Base-by-base conservation (phyloP, 257 asterid genomes). In the Jasminum sambac region DNA sequence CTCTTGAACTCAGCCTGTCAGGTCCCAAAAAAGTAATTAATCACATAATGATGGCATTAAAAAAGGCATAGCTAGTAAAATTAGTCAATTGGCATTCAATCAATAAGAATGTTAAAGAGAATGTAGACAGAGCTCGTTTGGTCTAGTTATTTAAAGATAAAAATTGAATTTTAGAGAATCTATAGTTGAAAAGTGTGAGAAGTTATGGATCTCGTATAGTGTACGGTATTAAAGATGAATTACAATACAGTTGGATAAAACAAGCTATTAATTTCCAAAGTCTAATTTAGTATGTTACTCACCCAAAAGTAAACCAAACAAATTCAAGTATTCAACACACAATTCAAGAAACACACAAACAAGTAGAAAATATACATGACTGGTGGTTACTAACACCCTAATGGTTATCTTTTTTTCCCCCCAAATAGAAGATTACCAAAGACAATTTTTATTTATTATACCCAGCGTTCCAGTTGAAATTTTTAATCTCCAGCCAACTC, bases 1-100 rank as follows among this genome's bases (percentile, higher is more conserved):
- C 93, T 87, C 90, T 89, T 95, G 84, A 86, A 91, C 78, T 95
- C 99, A n/a, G 86, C 16, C 99, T 95, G 87, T 75, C 73, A 69
- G 26, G 63, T 36, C 57, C 71, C 65, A 73, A 52, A 52, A 52
- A 75, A 41, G 34, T 41, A 76, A 66, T 74, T 52, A 58, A 46
- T 43, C 64, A 75, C 46, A 64, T 61, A 52, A 46, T 46, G 57
- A 46, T 21, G 17, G 4, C 5, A 41, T 26, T 39, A 73, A 42
- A 65, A 37, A 21, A 24, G 21, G 19, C 19, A 6, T 52, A 19
- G 30, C 25, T 8, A n/a, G 60, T 52, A 8, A 52, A 52, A n/a
- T 17, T 52, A 52, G 11, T 1, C 57, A 42, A 8, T 23, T 43
- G 59, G 55, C 52, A 43, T 5, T 66, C 55, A 66, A 19, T 6